Evolutionary conservation across 2,329 filamentous ascomycete species (phyloP).

Genomic region (Pleomassaria siparia): DNA sequence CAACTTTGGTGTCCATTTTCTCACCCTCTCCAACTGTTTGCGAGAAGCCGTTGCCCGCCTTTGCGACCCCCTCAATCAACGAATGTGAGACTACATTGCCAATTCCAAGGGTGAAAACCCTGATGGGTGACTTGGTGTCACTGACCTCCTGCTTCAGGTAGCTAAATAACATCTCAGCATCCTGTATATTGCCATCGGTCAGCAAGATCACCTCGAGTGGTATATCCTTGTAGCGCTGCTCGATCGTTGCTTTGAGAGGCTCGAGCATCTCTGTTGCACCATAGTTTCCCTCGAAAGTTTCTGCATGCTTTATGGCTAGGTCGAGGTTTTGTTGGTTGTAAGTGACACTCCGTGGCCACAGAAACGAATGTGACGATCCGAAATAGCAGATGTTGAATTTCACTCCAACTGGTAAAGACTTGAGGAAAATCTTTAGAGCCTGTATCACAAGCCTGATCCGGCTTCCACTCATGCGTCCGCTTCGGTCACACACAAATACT

Average conservation of each 20-base stretch:
- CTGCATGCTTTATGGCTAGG: constrained; percentile 47
- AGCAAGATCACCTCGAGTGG: constrained; percentile 57
- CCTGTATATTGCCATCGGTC: constrained; percentile 59
- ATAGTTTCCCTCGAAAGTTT: constrained; percentile 48
- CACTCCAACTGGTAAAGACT: constrained; percentile 63
- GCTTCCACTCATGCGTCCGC: constrained; percentile 61
- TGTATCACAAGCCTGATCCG: constrained; percentile 58
- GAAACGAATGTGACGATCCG: constrained; percentile 50
- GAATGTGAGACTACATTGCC: constrained; percentile 57
- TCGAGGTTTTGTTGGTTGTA: constrained; percentile 51
- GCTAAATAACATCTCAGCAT: constrained; percentile 51
- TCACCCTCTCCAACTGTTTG: constrained; percentile 65
- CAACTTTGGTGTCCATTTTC: constrained; percentile 67
- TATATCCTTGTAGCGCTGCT: constrained; percentile 49
- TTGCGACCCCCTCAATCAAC: constrained; percentile 61
- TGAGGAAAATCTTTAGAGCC: constrained; percentile 65
- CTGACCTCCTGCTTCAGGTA: constrained; percentile 50
- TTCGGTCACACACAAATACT: constrained; percentile 72
- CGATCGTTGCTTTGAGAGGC: constrained; percentile 51
- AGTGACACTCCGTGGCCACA: constrained; percentile 52
- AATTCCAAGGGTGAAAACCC: constrained; percentile 61
- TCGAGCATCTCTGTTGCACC: constrained; percentile 58
- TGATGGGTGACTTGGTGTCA: constrained; percentile 47
- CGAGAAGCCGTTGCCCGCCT: constrained; percentile 59
- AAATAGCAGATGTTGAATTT: constrained; percentile 74